Evolutionary conservation across 2,329 filamentous ascomycete species (phyloP), one percentile per base, ranked within the genome.

Genomic region (Diaporthe longicolla): DNA sequence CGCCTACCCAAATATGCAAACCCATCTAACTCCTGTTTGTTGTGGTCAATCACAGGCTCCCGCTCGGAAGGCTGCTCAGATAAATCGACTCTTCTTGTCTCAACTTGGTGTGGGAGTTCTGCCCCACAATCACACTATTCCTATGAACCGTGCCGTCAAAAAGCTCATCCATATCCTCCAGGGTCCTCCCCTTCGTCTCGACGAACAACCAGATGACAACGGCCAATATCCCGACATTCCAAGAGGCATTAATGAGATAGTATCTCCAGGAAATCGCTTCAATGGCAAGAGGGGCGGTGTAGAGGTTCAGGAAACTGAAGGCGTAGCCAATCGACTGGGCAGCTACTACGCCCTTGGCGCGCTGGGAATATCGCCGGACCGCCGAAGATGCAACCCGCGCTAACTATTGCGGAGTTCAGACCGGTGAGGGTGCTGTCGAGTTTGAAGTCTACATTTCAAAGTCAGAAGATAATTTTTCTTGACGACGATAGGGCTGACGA

Each of bases 391-490:
- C 57, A 61, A 3, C 57, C 57, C n/a, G 57, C 57, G 40, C 57
- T 61, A 8, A 61, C 24, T 19, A 61, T 61, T n/a, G 57, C 57
- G n/a, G 57, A 61, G 35, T 61, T 61, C n/a, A 61, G 57, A n/a
- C 57, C 57, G n/a, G 35, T 61, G 15, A 61, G 57, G 8, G 26
- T 37, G 57, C 57, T 61, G 35, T 61, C 26, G 3, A 61, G 57
- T 1, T 61, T n/a, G 57, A 61, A 61, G 35, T 61, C 57, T 61
- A 1, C 1, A 13, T 3, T 26, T 10, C 7, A 3, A 4, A 0
- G 57, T 61, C 7, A 61, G 57, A 5, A 43, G 26, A 40, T 21
- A 21, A 37, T 21, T 3, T 24, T 32, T 29, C 5, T 15, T 13
- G 9, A 13, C 6, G 21, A 1, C 11, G 57, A 5, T 17, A 5